Percentiles rank a stretch among this genome's conserved stretches.
These are phyloP conservation scores for Rhazya stricta DNA, from an alignment of 257 asterid species.

Conservation along the genomic window DNA sequence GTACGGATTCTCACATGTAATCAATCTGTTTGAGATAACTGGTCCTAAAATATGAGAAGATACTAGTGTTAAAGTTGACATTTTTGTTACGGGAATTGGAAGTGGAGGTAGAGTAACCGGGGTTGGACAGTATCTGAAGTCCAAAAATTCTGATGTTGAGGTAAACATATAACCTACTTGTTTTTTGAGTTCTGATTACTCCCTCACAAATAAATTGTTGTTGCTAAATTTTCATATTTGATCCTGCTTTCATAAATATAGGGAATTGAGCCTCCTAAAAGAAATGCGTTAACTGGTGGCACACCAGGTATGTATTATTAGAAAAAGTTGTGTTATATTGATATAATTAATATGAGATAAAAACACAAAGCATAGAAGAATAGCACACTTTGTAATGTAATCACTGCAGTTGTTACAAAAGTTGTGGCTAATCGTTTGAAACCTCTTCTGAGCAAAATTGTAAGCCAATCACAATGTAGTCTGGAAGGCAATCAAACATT, in stretches of 20 bases:
- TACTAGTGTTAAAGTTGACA: conserved; percentile 82
- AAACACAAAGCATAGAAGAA: too few relatives aligned
- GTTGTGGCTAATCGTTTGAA: too few relatives aligned
- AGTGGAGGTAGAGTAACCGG: conserved; percentile 99
- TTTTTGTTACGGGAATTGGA: conserved; percentile 91
- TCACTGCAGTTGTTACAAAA: too few relatives aligned
- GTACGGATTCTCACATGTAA: not conserved
- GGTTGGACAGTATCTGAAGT: conserved; percentile 85
- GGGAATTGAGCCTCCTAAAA: conserved; percentile 89
- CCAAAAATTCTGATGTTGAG: conserved; percentile 80
- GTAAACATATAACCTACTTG: conserved; percentile 19
- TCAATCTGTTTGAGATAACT: conserved; percentile 57
- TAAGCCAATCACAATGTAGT: too few relatives aligned
- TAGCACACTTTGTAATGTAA: too few relatives aligned
- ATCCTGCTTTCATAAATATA: conserved; percentile 44
- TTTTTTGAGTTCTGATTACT: not conserved
- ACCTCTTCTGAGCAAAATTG: too few relatives aligned
- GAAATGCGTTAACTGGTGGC: conserved; percentile 86
- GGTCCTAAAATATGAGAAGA: conserved; percentile 99
- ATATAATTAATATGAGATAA: too few relatives aligned
- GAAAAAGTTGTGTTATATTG: too few relatives aligned
- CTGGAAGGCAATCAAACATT: too few relatives aligned
- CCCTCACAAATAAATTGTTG: not conserved
- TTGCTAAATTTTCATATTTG: not conserved
- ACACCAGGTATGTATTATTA: conserved; percentile 87